Evolutionary conservation across 1,139 yeast species (phyloP), one percentile per base, ranked within the genome.

Genomic region (Pichia terricola): DNA sequence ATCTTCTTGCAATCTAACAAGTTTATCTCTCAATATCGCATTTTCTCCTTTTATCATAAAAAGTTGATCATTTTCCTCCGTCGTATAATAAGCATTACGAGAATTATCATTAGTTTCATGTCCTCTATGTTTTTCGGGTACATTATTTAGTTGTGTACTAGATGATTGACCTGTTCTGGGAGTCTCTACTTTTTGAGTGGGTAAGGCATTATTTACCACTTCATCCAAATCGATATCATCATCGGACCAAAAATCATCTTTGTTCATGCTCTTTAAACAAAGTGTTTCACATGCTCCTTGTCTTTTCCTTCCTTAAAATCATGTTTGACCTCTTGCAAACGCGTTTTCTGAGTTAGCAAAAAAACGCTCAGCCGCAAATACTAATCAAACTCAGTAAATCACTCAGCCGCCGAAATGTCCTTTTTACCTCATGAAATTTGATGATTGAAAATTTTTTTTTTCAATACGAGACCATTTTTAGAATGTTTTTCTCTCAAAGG

Each of bases 11-110:
- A 75, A 56, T 41, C 72, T 71, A 25, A 70, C 64, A 40, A 85
- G 62, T 54, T 81, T 85, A 25, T 81, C 77, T 46, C 89, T 66
- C 27, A 87, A 67, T 35, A 86, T 79, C 9, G 94, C 79, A 31
- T 83, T 77, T 56, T 87, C 95, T 3, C 95, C 95, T 51, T 73
- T 80, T 0, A 87, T 80, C 35, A 68, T 66, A 48, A 68, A 68
- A 10, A 78, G 52, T 38, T 63, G 64, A 1, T 45, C 46, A 27
- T 6, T 7, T 9, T 30, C 5, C n/a, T 9, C 34, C 26, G 2
- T 9, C 10, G 26, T 39, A n/a, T 25, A 6, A 11, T 31, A 6
- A 3, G 6, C 26, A 11, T 7, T 32, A 8, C 32, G 7, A 6
- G 35, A 7, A 22, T 34, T 16, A 11, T 11, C 25, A 6, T 34